These are phyloP conservation scores for Botrytis deweyae DNA, from an alignment of 2,329 filamentous ascomycete species.

Conservation along the genomic window DNA sequence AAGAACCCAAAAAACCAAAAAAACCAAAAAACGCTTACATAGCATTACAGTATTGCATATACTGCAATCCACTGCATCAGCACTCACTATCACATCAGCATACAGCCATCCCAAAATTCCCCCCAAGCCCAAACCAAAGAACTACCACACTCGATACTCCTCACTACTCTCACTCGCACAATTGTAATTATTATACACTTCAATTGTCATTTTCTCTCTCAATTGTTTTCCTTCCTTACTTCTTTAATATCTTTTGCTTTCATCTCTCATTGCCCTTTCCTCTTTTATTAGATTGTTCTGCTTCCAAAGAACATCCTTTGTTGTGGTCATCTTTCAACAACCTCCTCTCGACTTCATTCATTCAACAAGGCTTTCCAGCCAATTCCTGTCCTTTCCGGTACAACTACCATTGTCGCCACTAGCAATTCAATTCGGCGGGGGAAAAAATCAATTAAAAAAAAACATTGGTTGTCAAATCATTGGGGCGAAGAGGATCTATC, in stretches of 20 bases:
- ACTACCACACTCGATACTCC: not conserved
- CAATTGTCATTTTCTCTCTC: not conserved
- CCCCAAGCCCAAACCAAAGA: not conserved
- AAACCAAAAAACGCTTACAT: not conserved
- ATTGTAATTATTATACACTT: constrained; percentile 8
- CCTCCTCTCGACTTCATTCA: not conserved
- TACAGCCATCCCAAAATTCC: not conserved
- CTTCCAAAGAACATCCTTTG: constrained; percentile 14
- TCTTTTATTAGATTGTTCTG: not conserved
- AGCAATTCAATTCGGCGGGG: not conserved
- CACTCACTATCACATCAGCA: not conserved
- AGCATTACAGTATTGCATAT: constrained; percentile 13
- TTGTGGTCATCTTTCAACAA: constrained; percentile 3
- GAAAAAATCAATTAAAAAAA: not conserved
- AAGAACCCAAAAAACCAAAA: not conserved
- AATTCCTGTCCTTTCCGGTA: constrained; percentile 18
- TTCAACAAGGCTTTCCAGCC: constrained; percentile 11
- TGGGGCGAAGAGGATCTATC: constrained; percentile 14
- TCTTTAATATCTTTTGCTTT: constrained; percentile 2
- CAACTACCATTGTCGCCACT: not conserved
- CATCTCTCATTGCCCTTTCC: constrained; percentile 7
- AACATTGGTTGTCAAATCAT: not conserved
- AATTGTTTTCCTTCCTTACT: constrained; percentile 5
- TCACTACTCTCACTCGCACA: not conserved
- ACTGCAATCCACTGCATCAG: constrained; percentile 14